A percentile compares a stretch with the other conserved stretches of the same genome.
phyloP scores from a whole-genome alignment of 2,329 filamentous ascomycete genomes.

The Myrmaecium sp. region DNA sequence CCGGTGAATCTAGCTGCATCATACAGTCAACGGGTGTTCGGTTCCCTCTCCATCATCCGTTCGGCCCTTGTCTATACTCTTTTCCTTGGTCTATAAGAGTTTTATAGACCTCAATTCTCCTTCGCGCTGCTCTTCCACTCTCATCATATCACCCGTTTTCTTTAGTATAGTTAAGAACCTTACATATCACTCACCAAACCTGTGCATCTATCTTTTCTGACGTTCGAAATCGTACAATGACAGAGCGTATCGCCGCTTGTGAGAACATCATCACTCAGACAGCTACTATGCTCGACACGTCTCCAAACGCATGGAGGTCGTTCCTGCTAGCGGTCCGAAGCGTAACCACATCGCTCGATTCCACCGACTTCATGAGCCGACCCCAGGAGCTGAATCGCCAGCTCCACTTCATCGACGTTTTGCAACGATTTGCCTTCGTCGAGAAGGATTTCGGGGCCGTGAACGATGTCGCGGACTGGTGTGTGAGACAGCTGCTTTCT shows the following conservation, averaged over 20 bases:
- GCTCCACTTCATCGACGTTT: constrained; percentile 24
- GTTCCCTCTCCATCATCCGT: no score
- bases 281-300: constrained; percentile 14
- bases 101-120: no score
- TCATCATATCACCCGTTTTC: no score
- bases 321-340: constrained; percentile 16
- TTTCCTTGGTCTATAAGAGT: no score
- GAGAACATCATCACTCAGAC: constrained; percentile 15
- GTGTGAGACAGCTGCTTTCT: constrained; percentile 29
- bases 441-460: constrained; percentile 31
- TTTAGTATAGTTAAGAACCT: no score
- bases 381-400: constrained; percentile 20
- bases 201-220: background rate
- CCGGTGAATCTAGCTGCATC: no score
- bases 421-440: constrained; percentile 33
- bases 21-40: no score
- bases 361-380: constrained; percentile 21
- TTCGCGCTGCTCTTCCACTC: no score
- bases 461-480: constrained; percentile 32
- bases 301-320: constrained; percentile 13
- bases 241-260: constrained; percentile 2
- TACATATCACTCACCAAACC: no score
- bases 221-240: background rate
- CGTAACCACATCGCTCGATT: constrained; percentile 22
- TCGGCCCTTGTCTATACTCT: no score